Evolutionary conservation across 257 asterid species (phyloP).

Genomic region (Nicotiana tomentosiformis): DNA sequence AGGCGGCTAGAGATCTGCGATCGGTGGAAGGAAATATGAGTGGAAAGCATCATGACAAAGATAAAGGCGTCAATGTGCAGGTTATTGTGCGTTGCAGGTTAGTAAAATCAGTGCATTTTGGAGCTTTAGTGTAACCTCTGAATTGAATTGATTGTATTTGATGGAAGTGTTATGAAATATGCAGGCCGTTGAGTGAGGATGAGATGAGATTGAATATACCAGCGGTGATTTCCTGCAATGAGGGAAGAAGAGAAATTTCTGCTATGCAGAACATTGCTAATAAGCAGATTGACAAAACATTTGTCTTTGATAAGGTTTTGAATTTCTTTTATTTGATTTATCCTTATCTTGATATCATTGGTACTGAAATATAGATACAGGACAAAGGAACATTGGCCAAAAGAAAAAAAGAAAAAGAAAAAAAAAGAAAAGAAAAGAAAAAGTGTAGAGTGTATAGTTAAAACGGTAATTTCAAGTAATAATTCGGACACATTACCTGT

Average conservation of each 20-base stretch:
- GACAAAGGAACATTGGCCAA: neutral
- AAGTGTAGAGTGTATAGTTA: neutral
- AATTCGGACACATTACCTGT: neutral
- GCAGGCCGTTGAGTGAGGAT: conserved; percentile 90
- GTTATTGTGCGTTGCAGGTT: conserved; percentile 97
- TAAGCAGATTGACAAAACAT: conserved; percentile 96
- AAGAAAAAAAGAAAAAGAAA: neutral
- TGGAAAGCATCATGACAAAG: conserved; percentile 64
- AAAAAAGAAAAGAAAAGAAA: neutral
- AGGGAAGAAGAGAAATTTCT: conserved; percentile 77
- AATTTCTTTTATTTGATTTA: neutral
- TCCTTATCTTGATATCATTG: neutral
- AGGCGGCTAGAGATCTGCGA: conserved; percentile 78
- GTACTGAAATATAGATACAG: neutral
- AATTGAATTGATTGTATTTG: neutral
- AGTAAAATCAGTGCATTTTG: conserved; percentile 2
- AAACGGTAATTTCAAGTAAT: neutral
- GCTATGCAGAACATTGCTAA: conserved; percentile 96
- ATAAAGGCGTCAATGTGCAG: conserved; percentile 93
- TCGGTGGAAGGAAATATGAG: conserved; percentile 71
- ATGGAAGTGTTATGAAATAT: neutral
- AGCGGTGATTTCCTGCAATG: conserved; percentile 81
- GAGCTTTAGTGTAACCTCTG: neutral
- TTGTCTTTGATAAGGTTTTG: conserved; percentile 80
- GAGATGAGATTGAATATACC: conserved; percentile 79